Evolutionary conservation across 2,329 filamentous ascomycete species (phyloP), one percentile per base, ranked within the genome.

Genomic region (Biscogniauxia mediterranea): DNA sequence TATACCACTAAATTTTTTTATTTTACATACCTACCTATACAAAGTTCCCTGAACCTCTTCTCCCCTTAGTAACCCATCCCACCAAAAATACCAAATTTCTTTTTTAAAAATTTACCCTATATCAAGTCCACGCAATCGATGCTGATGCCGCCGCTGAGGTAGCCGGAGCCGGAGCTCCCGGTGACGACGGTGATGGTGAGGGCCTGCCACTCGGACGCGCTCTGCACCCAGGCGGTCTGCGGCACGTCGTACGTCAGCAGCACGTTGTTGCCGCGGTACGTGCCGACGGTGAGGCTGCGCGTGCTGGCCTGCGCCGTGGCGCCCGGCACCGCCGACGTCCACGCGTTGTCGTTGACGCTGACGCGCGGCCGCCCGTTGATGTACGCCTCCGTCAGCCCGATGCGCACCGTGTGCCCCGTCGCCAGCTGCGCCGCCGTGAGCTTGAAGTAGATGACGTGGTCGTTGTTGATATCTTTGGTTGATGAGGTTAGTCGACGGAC

Each of bases 371-470:
- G 71, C 7, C 71, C 73, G 55, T 65, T 66, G 58, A 73, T 71
- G 59, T 70, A 73, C 7, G 66, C 73, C 60, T 74, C 68, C 0
- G 73, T 75, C 46, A 75, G 70, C 6, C 73, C 73, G 26, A 75
- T 66, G 25, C 73, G 69, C 32, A 75, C 54, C 1, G 59, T 71
- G 59, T 74, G 68, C 6, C 65, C 68, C 13, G 64, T 52, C 1
- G 64, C 60, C 0, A 74, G 68, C 64, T 75, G 72, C n/a, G 58
- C 70, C 26, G 68, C 59, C 5, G 53, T 70, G 11, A 74, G 66
- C 42, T 64, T 71, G 69, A 79, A 79, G 68, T 79, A 79, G 17
- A 79, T 70, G 25, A 79, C 57, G 56, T 77, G 74, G 53, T 74
- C 71, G 66, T 77, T 79, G 69, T 79, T 79, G 55, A 79, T 60